Evolutionary conservation across 768 basidiomycete genomes (phyloP).

Genomic region (Leccinum pellstonianum): DNA sequence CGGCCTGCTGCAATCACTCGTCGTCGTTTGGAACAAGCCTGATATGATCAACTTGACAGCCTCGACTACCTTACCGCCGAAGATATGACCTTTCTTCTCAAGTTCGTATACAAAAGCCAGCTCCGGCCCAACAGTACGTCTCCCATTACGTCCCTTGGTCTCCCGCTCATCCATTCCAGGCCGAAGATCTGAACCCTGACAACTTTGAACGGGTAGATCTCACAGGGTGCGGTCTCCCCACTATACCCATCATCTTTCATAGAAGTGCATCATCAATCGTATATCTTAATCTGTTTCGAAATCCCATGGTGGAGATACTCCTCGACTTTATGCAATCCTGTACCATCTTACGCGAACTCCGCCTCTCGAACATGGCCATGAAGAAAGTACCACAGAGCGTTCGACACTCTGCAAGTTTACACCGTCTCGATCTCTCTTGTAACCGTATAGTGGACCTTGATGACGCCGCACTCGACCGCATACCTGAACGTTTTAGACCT

Average conservation of each 20-base stretch:
- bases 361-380: constrained; percentile 89
- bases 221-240: constrained; percentile 73
- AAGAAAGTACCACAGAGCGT: constrained; percentile 89
- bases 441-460: constrained; percentile 90
- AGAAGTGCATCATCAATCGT: constrained; percentile 81
- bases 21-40: constrained; percentile 82
- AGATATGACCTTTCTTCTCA: constrained; percentile 80
- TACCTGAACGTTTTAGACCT: constrained; percentile 70
- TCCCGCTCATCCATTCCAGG: constrained; percentile 40
- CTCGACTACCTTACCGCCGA: constrained; percentile 74
- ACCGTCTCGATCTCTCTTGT: constrained; percentile 83
- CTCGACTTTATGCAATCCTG: constrained; percentile 95
- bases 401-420: constrained; percentile 68
- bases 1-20: constrained; percentile 82
- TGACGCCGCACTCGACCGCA: constrained; percentile 77
- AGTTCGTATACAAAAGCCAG: constrained; percentile 86
- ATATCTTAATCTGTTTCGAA: constrained; percentile 84
- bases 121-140: constrained; percentile 57
- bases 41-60: constrained; percentile 80
- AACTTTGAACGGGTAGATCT: constrained; percentile 80
- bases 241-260: constrained; percentile 86
- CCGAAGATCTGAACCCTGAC: constrained; percentile 71
- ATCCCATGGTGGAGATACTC: constrained; percentile 95
- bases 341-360: constrained; percentile 77
- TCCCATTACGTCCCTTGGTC: background rate